Evolutionary conservation across 345 rosid genomes (phyloP), one percentile per base, ranked within the genome.

Genomic region (Limnanthes douglasii): DNA sequence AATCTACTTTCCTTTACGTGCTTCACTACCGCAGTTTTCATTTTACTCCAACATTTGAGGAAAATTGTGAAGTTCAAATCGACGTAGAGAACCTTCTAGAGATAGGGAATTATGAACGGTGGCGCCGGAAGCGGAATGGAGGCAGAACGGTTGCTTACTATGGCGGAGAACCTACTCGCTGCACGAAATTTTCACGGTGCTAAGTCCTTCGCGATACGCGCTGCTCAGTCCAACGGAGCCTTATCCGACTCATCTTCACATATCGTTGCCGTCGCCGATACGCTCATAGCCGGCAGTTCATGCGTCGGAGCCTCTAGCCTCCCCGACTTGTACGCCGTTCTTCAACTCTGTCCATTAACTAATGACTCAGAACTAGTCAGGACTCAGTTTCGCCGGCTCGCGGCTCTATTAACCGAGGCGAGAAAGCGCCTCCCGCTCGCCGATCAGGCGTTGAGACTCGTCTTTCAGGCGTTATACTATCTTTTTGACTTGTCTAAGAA

Each of bases 251-350:
- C 43, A 8, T 69, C 93, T 1, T 81, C 68, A 41, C 69, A 64
- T 39, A 68, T 88, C 42, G 77, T 88, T 21, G 86, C 93, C 42
- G 72, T 88, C 8, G 76, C 72, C 30, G 97, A 88, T 54, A 75
- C 93, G 18, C 54, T 88, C n/a, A 50, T 86, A 39, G 74, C 80
- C 40, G 73, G 72, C 11, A 78, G 75, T 46, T 44, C 72, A 2
- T 30, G 63, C 10, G 34, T 54, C 39, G 14, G 64, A 2, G 57
- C 38, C 29, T 11, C 4, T 8, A 18, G 48, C 8, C 48, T 57
- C 40, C 70, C 53, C 5, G 90, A 83, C 45, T 88, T 73, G 72
- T 88, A 88, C 48, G 66, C 74, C 18, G 69, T 83, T 9, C 83
- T 88, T 35, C 95, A 86, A 30, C 69, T 88, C 27, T 68, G 52